A percentile compares a stretch with the other conserved stretches of the same genome.
Evolutionary conservation across 176 grass and related monocot species (phyloP).

Genomic region (Carex myosuroides): DNA sequence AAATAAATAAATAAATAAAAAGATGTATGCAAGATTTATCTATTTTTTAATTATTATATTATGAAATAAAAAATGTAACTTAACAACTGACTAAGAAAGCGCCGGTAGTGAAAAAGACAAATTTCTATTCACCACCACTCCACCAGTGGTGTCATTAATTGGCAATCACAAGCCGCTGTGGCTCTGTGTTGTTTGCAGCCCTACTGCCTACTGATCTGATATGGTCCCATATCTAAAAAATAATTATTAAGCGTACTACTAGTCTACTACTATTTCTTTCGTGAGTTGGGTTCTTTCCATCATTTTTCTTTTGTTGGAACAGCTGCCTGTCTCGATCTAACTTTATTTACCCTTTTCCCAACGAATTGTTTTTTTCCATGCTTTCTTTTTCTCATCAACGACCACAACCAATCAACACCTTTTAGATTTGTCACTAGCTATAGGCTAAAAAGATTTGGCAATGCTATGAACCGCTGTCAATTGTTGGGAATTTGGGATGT

Average conservation of each 20-base stretch:
- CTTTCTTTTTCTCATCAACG: not conserved
- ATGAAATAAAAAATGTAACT: not conserved
- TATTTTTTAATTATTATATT: too few relatives aligned
- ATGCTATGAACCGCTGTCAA: not conserved
- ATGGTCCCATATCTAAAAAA: not conserved
- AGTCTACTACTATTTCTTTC: not conserved
- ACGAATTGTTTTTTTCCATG: not conserved
- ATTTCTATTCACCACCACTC: not conserved
- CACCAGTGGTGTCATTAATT: not conserved
- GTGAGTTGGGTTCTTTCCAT: constrained; percentile 19
- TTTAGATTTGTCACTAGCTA: not conserved
- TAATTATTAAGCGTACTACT: not conserved
- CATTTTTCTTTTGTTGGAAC: constrained; percentile 16
- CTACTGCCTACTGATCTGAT: too few relatives aligned
- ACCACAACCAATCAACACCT: not conserved
- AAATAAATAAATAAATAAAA: too few relatives aligned
- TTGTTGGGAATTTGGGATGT: too few relatives aligned
- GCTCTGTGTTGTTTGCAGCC: too few relatives aligned
- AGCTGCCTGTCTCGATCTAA: constrained; percentile 10
- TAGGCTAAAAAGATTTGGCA: not conserved
- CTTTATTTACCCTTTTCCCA: not conserved
- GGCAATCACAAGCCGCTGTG: not conserved
- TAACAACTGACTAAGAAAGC: not conserved
- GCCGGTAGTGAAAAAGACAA: not conserved
- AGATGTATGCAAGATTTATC: too few relatives aligned